phyloP scores from a whole-genome alignment of 1,139 yeast genomes.

The Schwanniomyces etchellsii region DNA sequence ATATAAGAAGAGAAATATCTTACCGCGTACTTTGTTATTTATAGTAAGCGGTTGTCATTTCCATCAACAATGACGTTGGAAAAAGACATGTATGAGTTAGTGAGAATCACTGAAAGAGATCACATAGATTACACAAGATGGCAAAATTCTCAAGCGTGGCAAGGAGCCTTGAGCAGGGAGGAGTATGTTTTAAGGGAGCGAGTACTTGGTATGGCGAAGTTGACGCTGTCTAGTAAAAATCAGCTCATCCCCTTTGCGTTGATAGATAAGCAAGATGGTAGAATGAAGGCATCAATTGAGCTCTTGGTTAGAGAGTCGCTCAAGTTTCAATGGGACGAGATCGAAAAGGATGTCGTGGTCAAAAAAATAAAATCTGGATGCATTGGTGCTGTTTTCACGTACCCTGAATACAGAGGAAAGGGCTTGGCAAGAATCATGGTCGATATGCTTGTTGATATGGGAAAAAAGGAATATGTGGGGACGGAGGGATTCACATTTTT shows the following conservation, averaged over 20 bases:
- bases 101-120: slow-evolving; percentile 28
- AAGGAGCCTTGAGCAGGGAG: slow-evolving; percentile 35
- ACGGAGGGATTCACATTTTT: slow-evolving; percentile 43
- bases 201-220: slow-evolving; percentile 33
- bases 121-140: slow-evolving; percentile 42
- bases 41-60: too few relatives aligned
- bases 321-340: slow-evolving; percentile 14
- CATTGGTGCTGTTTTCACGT: slow-evolving; percentile 64
- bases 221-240: slow-evolving; percentile 17
- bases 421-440: slow-evolving; percentile 65
- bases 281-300: slow-evolving; percentile 31
- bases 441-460: slow-evolving; percentile 33
- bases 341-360: slow-evolving; percentile 14
- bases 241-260: slow-evolving; percentile 27
- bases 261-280: slow-evolving; percentile 14
- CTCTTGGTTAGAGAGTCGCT: slow-evolving; percentile 28
- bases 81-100: slow-evolving; percentile 10
- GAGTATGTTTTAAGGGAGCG: slow-evolving; percentile 50
- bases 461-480: slow-evolving; percentile 19
- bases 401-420: slow-evolving; percentile 49
- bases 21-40: too few relatives aligned
- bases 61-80: not conserved
- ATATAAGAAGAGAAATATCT: too few relatives aligned
- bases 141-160: slow-evolving; percentile 52
- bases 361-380: slow-evolving; percentile 40